phyloP scores from a whole-genome alignment of 345 rosid genomes.

The Eucalyptus urophylla region DNA sequence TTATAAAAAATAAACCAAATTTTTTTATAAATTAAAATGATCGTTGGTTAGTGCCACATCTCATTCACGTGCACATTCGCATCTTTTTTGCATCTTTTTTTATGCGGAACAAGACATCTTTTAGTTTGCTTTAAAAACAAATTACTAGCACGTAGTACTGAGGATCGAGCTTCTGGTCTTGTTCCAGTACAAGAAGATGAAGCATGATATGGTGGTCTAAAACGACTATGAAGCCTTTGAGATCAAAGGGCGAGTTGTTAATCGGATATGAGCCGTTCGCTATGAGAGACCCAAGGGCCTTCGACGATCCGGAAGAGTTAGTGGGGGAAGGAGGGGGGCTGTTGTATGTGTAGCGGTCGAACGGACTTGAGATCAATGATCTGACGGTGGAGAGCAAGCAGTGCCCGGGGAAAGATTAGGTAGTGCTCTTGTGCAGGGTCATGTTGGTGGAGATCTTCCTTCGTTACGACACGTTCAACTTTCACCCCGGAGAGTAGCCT shows the following conservation, averaged over 20 bases:
- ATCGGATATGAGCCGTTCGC: conserved; percentile 39
- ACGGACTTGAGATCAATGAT: conserved; percentile 19
- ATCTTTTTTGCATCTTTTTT: too few relatives aligned
- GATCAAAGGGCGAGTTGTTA: conserved; percentile 39
- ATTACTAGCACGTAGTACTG: not conserved
- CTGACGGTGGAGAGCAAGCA: conserved; percentile 32
- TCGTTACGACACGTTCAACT: conserved; percentile 29
- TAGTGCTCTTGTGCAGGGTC: conserved; percentile 19
- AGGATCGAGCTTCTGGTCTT: conserved; percentile 34
- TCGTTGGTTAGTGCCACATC: too few relatives aligned
- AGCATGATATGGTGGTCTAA: conserved; percentile 10
- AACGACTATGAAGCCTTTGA: conserved; percentile 24
- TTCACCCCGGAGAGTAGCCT: not conserved
- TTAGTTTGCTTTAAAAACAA: too few relatives aligned
- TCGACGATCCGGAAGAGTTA: conserved; percentile 17
- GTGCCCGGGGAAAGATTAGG: conserved; percentile 36
- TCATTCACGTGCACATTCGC: too few relatives aligned
- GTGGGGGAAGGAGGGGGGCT: conserved; percentile 19
- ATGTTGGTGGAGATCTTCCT: conserved; percentile 36
- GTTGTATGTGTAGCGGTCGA: conserved; percentile 38
- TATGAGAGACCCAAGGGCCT: conserved; percentile 16
- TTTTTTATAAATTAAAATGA: too few relatives aligned
- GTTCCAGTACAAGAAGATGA: conserved; percentile 29
- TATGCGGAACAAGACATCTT: too few relatives aligned
- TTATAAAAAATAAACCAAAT: too few relatives aligned